A percentile compares a stretch with the other conserved stretches of the same genome.
Conservation (phyloP, 805 yeast species). For the Starmera quercuum region DNA sequence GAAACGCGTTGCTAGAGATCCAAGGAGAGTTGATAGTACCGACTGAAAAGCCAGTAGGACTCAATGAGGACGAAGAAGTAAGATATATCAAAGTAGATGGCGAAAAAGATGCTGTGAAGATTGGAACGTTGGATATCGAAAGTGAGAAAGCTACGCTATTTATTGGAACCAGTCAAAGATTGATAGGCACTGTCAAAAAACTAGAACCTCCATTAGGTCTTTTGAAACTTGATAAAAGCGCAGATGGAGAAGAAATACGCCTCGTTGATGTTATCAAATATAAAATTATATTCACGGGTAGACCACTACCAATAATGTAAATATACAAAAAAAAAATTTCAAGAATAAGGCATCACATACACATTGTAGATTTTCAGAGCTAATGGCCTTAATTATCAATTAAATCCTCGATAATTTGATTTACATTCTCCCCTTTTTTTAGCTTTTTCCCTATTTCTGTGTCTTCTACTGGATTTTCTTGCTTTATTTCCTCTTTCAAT, state of each 20-base stretch:
- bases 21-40: slow-evolving; percentile 66
- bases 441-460: no score
- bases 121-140: slow-evolving; percentile 43
- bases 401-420: no score
- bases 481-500: slow-evolving; percentile 8
- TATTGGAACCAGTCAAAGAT: slow-evolving; percentile 63
- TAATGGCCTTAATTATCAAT: no score
- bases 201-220: slow-evolving; percentile 62
- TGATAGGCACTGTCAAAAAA: slow-evolving; percentile 52
- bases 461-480: slow-evolving; percentile 2
- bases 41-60: slow-evolving; percentile 20
- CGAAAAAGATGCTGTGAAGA: slow-evolving; percentile 36
- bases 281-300: slow-evolving; percentile 53
- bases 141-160: slow-evolving; percentile 45
- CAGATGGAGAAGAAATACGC: slow-evolving; percentile 29
- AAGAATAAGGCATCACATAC: no score
- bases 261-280: slow-evolving; percentile 52
- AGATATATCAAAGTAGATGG: slow-evolving; percentile 27
- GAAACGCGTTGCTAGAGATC: slow-evolving; percentile 57
- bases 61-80: slow-evolving; percentile 25
- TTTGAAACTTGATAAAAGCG: slow-evolving; percentile 30
- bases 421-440: no score
- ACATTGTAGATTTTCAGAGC: no score
- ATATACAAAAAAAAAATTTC: no score
- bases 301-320: slow-evolving; percentile 77